Base-by-base conservation (phyloP, 2,329 filamentous ascomycete genomes). In the Basipetospora chlamydospora region DNA sequence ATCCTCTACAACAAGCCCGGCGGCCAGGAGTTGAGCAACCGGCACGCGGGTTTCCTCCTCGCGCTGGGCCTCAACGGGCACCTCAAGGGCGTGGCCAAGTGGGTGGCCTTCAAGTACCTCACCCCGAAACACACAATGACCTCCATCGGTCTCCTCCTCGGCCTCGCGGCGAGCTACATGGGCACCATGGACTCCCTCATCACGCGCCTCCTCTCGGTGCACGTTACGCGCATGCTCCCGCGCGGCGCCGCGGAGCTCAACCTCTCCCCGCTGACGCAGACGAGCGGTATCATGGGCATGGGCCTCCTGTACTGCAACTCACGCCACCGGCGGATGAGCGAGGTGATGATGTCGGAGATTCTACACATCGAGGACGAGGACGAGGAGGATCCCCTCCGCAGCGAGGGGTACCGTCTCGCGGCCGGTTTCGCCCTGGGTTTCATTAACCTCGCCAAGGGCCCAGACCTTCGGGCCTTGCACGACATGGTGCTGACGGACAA, bases 111-210 rank as follows among this genome's bases (percentile, higher is more conserved):
- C 69, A 96, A 95, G 52, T 98, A 98, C 47, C 64, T 98, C n/a
- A 98, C 90, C 0, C 88, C 90, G 2, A 98, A 98, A 51, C 92
- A 98, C 56, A 93, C 87, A 18, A 98, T 98, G 90, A 96, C 90
- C 17, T 96, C 90, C 1, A 88, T 98, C 38, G 90, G 90, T 8
- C 65, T 98, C n/a, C 67, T 98, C 3, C 66, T 98, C 1, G 90
- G 90, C 1, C 66, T 98, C 13, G 87, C 90, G 7, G 90, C 84
- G 18, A 96, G 90, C 1, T 93, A 94, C 52, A 68, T 95, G 46
- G 90, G 92, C 1, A 96, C 87, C 3, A 96, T 96, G 88, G 90
- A 98, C 54, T 90, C 84, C 2, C 67, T 95, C 20, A 88, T 96
- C 42, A 96, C 90, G 7, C 77, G 90, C 17, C 65, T 98, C 26